Evolutionary conservation across 2,329 filamentous ascomycete species (phyloP).

Genomic region (Aplosporella prunicola): DNA sequence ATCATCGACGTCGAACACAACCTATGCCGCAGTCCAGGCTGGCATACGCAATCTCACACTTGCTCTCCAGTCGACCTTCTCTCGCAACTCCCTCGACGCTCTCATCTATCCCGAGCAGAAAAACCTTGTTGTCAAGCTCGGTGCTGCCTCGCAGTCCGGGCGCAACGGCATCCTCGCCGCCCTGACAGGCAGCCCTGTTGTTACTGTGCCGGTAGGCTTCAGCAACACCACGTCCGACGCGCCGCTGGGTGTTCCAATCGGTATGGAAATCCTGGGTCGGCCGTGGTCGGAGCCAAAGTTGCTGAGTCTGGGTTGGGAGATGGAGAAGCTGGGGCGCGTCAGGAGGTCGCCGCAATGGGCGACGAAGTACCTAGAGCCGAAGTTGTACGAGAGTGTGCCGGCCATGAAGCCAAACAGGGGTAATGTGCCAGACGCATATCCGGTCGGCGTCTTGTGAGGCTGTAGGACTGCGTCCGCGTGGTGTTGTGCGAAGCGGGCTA

Average conservation of each 20-base stretch:
- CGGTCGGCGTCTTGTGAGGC: conserved; percentile 37
- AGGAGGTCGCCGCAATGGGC: conserved; percentile 41
- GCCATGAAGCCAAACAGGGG: conserved; percentile 32
- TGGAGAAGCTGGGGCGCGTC: conserved; percentile 39
- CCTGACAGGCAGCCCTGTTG: conserved; percentile 44
- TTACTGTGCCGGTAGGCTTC: conserved; percentile 47
- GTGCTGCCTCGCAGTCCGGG: conserved; percentile 47
- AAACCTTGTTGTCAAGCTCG: conserved; percentile 52
- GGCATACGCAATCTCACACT: conserved; percentile 46
- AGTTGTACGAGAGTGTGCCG: conserved; percentile 36
- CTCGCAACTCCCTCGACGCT: conserved; percentile 42
- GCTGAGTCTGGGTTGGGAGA: conserved; percentile 43
- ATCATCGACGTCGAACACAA: conserved; percentile 44
- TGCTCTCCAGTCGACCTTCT: conserved; percentile 43
- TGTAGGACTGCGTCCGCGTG: no score
- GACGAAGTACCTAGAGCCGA: conserved; percentile 29
- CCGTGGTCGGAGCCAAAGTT: conserved; percentile 48
- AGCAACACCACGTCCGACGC: conserved; percentile 40
- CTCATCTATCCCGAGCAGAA: conserved; percentile 57
- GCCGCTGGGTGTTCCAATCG: conserved; percentile 50
- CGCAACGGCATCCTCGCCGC: conserved; percentile 50
- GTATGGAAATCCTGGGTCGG: conserved; percentile 53
- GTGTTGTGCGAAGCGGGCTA: no score
- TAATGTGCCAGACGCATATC: conserved; percentile 39
- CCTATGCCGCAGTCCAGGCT: conserved; percentile 39